Evolutionary conservation across 345 rosid genomes (phyloP), one percentile per base, ranked within the genome.

Genomic region (Brassica rapa): DNA sequence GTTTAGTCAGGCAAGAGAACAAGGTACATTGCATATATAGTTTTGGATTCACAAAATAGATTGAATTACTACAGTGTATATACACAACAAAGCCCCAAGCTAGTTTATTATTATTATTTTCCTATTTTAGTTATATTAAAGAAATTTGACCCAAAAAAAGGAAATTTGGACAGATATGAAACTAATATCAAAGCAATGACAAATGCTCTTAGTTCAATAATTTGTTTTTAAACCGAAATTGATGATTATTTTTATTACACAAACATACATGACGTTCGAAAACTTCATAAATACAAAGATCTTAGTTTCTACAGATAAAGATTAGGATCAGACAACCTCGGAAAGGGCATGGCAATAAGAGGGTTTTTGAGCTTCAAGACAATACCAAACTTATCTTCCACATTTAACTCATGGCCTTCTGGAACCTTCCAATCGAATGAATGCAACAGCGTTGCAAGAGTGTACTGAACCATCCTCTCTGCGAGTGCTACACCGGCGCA

Each of bases 401-500:
- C 79, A 75, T 85, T 85, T 43, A 85, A 2, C 21, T 66, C 78
- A 3, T 80, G 62, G 2, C 75, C 88, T 25, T 75, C 70, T 0
- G 84, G 79, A 64, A 89, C 21, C 75, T 83, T 82, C 97, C 97
- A 90, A 24, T 93, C 85, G 56, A 93, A 93, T 1, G 94, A 93
- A 68, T 90, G 93, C 77, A 89, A 61, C 4, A 89, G 71, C 2
- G 94, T 86, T 1, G 93, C 91, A 0, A 88, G 83, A 4, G 82
- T 80, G 68, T 85, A 86, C 78, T 87, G 6, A 77, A 89, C 84
- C 96, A 90, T 88, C 85, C 90, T 85, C 83, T 90, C 91, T 0
- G 90, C 96, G 83, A 90, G 87, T 3, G 89, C 89, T 4, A 86
- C 77, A 3, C 96, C 97, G 0, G 84, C 94, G 24, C 94, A 92